Conservation (phyloP, 371 early-diverging fungal species). For the Saksenaea oblongispora region DNA sequence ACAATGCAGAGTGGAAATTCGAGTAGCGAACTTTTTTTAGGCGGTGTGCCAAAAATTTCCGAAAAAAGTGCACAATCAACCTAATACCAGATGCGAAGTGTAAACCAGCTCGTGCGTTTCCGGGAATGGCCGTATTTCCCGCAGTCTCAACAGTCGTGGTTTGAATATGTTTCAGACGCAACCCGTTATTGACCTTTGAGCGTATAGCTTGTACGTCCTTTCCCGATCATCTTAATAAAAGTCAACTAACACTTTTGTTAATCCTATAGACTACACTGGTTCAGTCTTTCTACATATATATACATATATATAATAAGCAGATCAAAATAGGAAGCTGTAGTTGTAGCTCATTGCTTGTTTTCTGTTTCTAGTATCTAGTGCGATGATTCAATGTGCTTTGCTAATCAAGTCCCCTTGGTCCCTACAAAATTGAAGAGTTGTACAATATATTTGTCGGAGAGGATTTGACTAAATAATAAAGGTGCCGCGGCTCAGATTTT, state of each 20-base stretch:
- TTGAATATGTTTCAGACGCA: constrained; percentile 1
- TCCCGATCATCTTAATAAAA: too few relatives aligned
- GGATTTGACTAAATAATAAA: background rate
- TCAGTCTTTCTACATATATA: too few relatives aligned
- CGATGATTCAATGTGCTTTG: background rate
- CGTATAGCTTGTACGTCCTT: background rate
- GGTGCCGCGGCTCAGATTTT: background rate
- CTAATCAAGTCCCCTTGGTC: constrained; percentile 2
- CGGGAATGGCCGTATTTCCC: background rate
- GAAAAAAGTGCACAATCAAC: too few relatives aligned
- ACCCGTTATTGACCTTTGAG: background rate
- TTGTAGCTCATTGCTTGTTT: background rate
- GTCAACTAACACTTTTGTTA: too few relatives aligned
- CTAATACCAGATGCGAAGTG: background rate
- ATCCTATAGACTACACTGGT: too few relatives aligned
- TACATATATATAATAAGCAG: background rate
- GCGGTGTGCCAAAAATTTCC: too few relatives aligned
- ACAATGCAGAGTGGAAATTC: too few relatives aligned
- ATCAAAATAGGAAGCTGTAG: background rate
- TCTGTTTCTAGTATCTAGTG: background rate
- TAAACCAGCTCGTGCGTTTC: background rate
- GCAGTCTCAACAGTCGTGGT: background rate
- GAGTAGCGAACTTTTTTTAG: too few relatives aligned
- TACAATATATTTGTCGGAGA: background rate
- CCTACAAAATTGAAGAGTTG: background rate